These are phyloP conservation scores for Talaromyces wortmannii DNA, from an alignment of 495 filamentous ascomycete species.

Conservation along the genomic window DNA sequence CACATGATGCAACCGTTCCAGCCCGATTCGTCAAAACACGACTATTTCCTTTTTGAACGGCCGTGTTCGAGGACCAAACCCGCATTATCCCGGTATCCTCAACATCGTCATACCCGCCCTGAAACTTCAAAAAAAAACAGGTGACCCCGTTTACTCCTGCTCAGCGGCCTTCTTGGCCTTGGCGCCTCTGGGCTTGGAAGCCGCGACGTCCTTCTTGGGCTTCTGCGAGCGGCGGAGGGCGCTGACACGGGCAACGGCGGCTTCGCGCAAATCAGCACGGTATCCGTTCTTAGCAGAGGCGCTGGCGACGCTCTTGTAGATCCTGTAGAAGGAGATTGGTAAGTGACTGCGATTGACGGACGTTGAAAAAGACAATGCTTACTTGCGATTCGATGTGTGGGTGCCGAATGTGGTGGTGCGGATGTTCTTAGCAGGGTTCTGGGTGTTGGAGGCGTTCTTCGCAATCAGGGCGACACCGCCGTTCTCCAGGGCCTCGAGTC, in stretches of 20 bases:
- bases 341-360: not conserved
- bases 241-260: slow-evolving; percentile 81
- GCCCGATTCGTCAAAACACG: not conserved
- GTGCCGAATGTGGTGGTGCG: slow-evolving; percentile 59
- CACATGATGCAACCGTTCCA: not conserved
- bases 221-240: slow-evolving; percentile 76
- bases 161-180: slow-evolving; percentile 74
- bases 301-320: slow-evolving; percentile 78
- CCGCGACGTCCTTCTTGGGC: slow-evolving; percentile 66
- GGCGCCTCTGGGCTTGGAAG: slow-evolving; percentile 67
- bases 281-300: slow-evolving; percentile 74
- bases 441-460: slow-evolving; percentile 66
- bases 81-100: not conserved
- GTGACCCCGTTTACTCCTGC: slow-evolving; percentile 19
- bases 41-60: not conserved
- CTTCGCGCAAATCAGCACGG: slow-evolving; percentile 79
- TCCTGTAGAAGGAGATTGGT: slow-evolving; percentile 44
- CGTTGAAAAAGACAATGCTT: slow-evolving; percentile 24
- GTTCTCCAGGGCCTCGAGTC: slow-evolving; percentile 59
- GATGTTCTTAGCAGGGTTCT: slow-evolving; percentile 60
- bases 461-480: slow-evolving; percentile 67
- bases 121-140: not conserved
- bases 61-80: not conserved
- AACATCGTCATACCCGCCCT: slow-evolving; percentile 4
- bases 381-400: slow-evolving; percentile 71